Conservation (phyloP, 306 rosid species). For the peach (Prunus persica) region Prunus_persica_NCBIv2 NC_034015.1:20813501-20814000, state of each 20-base stretch:
- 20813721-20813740: neutral
- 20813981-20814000: neutral
- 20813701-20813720: neutral
- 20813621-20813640: slow-evolving; percentile 1
- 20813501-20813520: neutral
- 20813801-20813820: neutral
- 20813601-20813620: neutral
- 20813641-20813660: slow-evolving; percentile 16
- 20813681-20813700: neutral
- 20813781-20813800: too few relatives aligned
- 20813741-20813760: neutral
- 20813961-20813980: too few relatives aligned
- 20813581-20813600: neutral
- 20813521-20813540: neutral
- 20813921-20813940: neutral
- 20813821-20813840: neutral
- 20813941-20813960: neutral
- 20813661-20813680: slow-evolving; percentile 5
- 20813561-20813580: neutral
- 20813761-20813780: too few relatives aligned
- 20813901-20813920: neutral
- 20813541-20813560: too few relatives aligned
- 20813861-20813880: neutral
- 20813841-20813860: neutral
- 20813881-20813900: neutral